Conservation (phyloP, 352 stramenopile species). For the Globisporangium camurandrum region DNA sequence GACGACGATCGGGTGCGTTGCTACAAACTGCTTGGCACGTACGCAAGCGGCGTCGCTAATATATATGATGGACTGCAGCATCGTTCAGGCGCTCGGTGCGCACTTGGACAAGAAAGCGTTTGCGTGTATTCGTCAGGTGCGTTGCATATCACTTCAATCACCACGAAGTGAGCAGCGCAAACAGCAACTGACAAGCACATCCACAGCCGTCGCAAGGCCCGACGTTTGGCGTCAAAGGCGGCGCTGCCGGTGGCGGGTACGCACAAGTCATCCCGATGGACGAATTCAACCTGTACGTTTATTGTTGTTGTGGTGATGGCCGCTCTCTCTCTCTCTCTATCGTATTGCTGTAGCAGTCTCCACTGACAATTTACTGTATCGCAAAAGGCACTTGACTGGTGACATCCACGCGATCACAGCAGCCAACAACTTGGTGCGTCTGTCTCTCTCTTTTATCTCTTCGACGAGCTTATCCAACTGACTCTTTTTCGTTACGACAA, state of each 20-base stretch:
- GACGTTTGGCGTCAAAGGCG: constrained; percentile 98
- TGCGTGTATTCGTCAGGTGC: constrained; percentile 94
- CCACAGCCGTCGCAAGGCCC: constrained; percentile 94
- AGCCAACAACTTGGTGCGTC: constrained; percentile 92
- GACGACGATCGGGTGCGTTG: constrained; percentile 92
- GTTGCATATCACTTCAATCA: constrained; percentile 23
- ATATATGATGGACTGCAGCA: constrained; percentile 24
- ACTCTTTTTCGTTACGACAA: no score
- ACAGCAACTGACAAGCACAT: no score
- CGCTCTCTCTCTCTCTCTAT: neutral
- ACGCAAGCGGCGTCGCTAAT: neutral
- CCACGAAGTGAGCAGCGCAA: no score
- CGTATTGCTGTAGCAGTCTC: constrained; percentile 84
- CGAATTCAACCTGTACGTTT: constrained; percentile 95
- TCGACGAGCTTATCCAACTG: neutral
- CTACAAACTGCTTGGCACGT: neutral
- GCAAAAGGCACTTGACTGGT: constrained; percentile 93
- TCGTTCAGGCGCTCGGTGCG: constrained; percentile 93
- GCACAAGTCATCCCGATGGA: constrained; percentile 94
- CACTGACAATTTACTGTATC: no score
- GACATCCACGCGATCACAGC: constrained; percentile 98
- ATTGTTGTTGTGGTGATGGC: neutral
- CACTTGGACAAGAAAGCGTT: constrained; percentile 93
- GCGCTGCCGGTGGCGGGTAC: constrained; percentile 84
- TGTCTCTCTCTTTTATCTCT: neutral